Base-by-base conservation (phyloP, 805 yeast species). In the Pichia paraexigua region DNA sequence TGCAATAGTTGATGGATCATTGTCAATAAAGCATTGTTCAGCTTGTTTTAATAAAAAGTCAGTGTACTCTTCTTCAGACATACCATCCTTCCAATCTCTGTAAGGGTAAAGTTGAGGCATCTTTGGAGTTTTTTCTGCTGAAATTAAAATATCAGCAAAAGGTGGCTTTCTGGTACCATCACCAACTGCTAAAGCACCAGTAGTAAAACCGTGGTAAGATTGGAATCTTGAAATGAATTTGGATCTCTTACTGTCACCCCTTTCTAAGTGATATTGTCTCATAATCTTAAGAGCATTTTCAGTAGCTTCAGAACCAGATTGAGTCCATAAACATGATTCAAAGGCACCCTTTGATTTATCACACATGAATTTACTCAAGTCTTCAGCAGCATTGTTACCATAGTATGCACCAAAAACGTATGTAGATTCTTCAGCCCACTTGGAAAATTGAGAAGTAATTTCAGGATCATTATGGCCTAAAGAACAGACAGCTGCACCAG, bases 251-350 rank as follows among this genome's bases (percentile, higher is more conserved):
- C 66, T 62, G 53, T 71, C 72, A 43, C 74, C 73, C 32, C 63
- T 69, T 59, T 75, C 79, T 41, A 69, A 59, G 52, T 65, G 71
- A 56, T 75, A 74, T 62, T 75, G 79, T 56, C 70, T 64, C 40
- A 86, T 85, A 60, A 85, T 82, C 63, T 85, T 85, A 57, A 85
- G 63, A 2, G 90, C 90, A 35, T 88, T 88, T 64, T 85, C 92
- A 60, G 84, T 85, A 42, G 91, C 87, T 65, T 85, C 92, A 21
- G 90, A 75, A 51, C 95, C 95, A 2, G 87, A 78, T 61, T 82
- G 82, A 53, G 80, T 75, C 53, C 86, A 67, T 43, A 71, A 52
- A 17, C 72, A 75, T 30, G 73, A 66, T 11, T 63, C 61, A 54
- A 72, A 72, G 2, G 66, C 71, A 45, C 68, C 71, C 20, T 64